phyloP scores from a whole-genome alignment of 768 basidiomycete species.

The Pisolithus tinctorius region DNA sequence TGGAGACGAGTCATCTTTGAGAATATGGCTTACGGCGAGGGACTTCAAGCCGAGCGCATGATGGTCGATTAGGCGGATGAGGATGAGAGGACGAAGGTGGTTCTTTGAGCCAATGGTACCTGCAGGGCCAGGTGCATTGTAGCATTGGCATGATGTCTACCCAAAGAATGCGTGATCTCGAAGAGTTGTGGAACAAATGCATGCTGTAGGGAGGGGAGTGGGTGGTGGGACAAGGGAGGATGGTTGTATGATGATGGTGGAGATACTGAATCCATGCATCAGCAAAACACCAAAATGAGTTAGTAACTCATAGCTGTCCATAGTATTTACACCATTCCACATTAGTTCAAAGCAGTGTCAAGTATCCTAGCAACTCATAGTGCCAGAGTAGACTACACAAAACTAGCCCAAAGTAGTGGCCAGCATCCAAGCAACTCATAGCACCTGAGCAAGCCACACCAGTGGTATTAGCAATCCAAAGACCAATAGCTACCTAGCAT shows the following conservation, averaged over 20 bases:
- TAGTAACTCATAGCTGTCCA: no score
- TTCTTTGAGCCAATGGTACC: conserved; percentile 18
- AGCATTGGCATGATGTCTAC: conserved; percentile 35
- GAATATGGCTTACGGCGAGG: conserved; percentile 88
- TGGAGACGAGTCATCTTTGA: conserved; percentile 96
- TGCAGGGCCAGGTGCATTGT: conserved; percentile 55
- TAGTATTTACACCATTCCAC: no score
- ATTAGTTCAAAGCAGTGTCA: no score
- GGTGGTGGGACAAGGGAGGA: conserved; percentile 8
- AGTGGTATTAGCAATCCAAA: no score
- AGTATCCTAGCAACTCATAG: no score
- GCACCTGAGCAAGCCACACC: no score
- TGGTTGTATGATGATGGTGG: conserved; percentile 4
- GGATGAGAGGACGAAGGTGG: conserved; percentile 7
- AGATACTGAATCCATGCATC: conserved; percentile 5
- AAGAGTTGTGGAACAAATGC: conserved; percentile 17
- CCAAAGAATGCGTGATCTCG: conserved; percentile 32
- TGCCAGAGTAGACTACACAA: no score
- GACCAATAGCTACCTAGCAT: no score
- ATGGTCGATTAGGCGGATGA: conserved; percentile 53
- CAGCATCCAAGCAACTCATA: no score
- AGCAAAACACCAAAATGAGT: no score
- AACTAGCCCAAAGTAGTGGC: no score
- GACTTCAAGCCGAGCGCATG: conserved; percentile 79
- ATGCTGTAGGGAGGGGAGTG: conserved; percentile 13